Conservation (phyloP, 2,329 filamentous ascomycete species). For the Metarhizium guizhouense region DNA sequence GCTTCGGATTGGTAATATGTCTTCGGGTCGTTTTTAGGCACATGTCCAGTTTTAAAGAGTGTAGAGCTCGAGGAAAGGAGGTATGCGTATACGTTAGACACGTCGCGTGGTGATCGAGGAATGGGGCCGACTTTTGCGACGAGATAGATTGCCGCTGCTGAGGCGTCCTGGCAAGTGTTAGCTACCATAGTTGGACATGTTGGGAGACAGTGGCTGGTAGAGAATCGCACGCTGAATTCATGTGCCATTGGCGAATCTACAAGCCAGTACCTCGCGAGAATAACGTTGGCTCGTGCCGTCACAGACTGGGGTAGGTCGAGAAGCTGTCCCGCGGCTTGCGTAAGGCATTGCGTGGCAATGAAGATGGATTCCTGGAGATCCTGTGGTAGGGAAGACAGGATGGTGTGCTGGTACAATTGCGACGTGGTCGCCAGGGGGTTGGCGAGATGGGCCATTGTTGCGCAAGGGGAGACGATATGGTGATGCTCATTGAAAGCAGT, state of each 20-base stretch:
- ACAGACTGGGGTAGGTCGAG: conserved; percentile 78
- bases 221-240: conserved; percentile 44
- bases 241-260: conserved; percentile 43
- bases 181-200: not conserved
- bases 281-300: conserved; percentile 75
- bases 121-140: conserved; percentile 72
- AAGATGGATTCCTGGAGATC: conserved; percentile 66
- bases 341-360: conserved; percentile 62
- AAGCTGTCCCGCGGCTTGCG: conserved; percentile 71
- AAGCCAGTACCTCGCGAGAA: conserved; percentile 76
- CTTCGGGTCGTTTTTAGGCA: conserved; percentile 32
- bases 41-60: conserved; percentile 34
- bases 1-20: conserved; percentile 65
- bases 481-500: not conserved
- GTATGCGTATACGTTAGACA: conserved; percentile 80
- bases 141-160: conserved; percentile 73
- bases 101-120: conserved; percentile 67
- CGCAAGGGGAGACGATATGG: not conserved
- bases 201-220: not conserved
- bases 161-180: conserved; percentile 53
- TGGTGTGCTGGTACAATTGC: conserved; percentile 52
- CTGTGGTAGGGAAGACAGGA: conserved; percentile 49
- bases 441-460: conserved; percentile 49
- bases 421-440: conserved; percentile 66
- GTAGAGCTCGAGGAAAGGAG: conserved; percentile 56